phyloP scores from a whole-genome alignment of 345 rosid species.

The Geranium brycei region DNA sequence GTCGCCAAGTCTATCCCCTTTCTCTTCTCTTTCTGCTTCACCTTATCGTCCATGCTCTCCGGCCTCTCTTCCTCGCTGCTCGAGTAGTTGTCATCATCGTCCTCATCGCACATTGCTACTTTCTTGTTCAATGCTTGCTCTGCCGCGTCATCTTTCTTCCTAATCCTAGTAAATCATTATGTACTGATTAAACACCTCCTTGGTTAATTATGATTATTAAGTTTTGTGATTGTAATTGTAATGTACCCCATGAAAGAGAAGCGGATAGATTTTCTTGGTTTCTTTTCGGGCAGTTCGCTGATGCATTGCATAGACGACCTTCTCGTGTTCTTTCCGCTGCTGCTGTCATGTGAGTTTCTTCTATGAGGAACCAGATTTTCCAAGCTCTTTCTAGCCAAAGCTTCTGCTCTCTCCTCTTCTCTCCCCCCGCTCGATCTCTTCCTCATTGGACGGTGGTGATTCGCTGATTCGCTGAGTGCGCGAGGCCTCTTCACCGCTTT shows the following conservation, averaged over 20 bases:
- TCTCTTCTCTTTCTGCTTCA: conserved; percentile 86
- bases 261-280: conserved; percentile 45
- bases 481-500: conserved; percentile 83
- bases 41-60: conserved; percentile 66
- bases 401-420: conserved; percentile 16
- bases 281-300: conserved; percentile 60
- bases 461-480: conserved; percentile 61
- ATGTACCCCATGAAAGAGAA: conserved; percentile 72
- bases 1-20: conserved; percentile 96
- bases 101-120: conserved; percentile 8
- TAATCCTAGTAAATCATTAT: neutral
- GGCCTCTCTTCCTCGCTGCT: conserved; percentile 53
- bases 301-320: conserved; percentile 64
- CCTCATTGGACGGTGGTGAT: conserved; percentile 22
- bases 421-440: conserved; percentile 39
- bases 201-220: too few relatives aligned
- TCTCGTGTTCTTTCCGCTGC: conserved; percentile 22
- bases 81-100: conserved; percentile 30
- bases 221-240: neutral
- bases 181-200: conserved; percentile 17
- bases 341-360: conserved; percentile 3
- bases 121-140: conserved; percentile 16
- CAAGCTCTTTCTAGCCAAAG: neutral
- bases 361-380: neutral
- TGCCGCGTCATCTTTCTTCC: conserved; percentile 29